Percentiles rank a stretch among this genome's conserved stretches.
Conservation (phyloP, 139 green algal genomes). For the Tetradesmus lagerheimii region DNA sequence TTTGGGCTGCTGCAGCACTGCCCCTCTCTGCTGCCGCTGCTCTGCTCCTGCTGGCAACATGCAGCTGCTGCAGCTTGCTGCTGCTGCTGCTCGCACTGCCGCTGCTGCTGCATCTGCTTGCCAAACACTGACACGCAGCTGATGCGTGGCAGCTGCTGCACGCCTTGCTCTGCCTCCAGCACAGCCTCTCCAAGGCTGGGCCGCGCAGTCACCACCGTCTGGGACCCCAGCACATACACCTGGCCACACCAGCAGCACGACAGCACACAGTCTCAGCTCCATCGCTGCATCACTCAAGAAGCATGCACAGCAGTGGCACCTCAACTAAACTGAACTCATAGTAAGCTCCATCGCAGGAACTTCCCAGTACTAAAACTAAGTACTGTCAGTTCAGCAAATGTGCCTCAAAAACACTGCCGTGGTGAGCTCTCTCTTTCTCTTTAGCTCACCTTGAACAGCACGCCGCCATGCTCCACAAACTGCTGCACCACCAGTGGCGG, state of each 20-base stretch:
- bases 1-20: neutral
- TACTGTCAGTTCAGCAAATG: too few relatives aligned
- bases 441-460: conserved; percentile 91
- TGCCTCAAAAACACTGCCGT: too few relatives aligned
- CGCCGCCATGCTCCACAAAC: conserved; percentile 86
- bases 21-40: too few relatives aligned
- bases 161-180: conserved; percentile 51
- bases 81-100: conserved; percentile 25
- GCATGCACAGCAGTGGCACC: too few relatives aligned
- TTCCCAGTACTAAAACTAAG: too few relatives aligned
- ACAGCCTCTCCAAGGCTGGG: conserved; percentile 65
- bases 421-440: too few relatives aligned
- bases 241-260: conserved; percentile 28
- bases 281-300: too few relatives aligned
- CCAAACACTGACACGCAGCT: conserved; percentile 52
- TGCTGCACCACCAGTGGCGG: conserved; percentile 84
- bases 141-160: conserved; percentile 68
- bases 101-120: conserved; percentile 40
- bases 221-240: conserved; percentile 78
- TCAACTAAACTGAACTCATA: too few relatives aligned
- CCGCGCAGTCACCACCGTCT: conserved; percentile 59
- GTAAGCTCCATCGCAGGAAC: too few relatives aligned
- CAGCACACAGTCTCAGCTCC: too few relatives aligned
- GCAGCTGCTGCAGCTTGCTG: neutral
- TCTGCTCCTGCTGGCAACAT: neutral